A percentile compares a stretch with the other conserved stretches of the same genome.
Conservation (phyloP, 805 yeast genomes). For the Zygoascus ofunaensis region DNA sequence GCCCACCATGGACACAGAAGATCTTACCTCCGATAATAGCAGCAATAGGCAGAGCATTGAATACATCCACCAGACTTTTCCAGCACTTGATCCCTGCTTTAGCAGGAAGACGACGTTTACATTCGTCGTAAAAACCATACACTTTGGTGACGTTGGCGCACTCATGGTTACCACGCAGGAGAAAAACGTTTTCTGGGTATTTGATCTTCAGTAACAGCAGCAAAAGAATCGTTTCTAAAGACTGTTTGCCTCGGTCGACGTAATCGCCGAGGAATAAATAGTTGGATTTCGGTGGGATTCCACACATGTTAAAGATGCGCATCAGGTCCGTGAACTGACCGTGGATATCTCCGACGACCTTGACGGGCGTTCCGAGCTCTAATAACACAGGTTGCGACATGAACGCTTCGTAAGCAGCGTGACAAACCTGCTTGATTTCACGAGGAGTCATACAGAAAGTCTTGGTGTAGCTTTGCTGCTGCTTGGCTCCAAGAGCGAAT, state of each 20-base stretch:
- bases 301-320: constrained; percentile 81
- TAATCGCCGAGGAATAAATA: constrained; percentile 88
- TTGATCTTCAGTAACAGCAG: constrained; percentile 82
- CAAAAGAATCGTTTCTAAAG: constrained; percentile 77
- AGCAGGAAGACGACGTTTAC: constrained; percentile 56
- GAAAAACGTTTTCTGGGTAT: constrained; percentile 85
- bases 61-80: constrained; percentile 84
- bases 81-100: constrained; percentile 70
- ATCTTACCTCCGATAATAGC: constrained; percentile 88
- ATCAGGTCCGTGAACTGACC: constrained; percentile 87
- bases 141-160: constrained; percentile 92
- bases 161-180: constrained; percentile 89
- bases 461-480: constrained; percentile 81
- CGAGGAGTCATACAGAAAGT: constrained; percentile 68
- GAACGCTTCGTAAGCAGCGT: constrained; percentile 74
- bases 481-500: constrained; percentile 68
- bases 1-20: constrained; percentile 76
- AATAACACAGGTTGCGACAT: constrained; percentile 78
- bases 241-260: constrained; percentile 93
- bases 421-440: constrained; percentile 73
- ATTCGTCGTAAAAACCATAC: constrained; percentile 93
- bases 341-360: constrained; percentile 85
- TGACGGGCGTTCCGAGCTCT: constrained; percentile 78
- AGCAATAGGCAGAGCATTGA: constrained; percentile 86
- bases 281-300: constrained; percentile 87